These are phyloP conservation scores for Nepenthes gracilis DNA, from an alignment of 148 eudicot genomes.

Conservation along the genomic window DNA sequence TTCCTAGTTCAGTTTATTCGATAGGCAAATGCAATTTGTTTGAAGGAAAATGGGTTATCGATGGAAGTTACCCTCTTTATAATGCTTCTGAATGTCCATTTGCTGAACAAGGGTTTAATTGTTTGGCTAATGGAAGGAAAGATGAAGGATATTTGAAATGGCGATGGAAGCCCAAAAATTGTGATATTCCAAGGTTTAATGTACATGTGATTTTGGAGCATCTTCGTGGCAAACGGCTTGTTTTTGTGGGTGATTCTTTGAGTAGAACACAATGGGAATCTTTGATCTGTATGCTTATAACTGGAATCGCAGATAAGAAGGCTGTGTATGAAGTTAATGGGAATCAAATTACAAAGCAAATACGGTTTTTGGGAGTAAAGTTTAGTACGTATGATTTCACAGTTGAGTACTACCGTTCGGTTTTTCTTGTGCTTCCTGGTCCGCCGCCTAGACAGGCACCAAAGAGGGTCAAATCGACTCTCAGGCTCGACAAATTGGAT, in stretches of 20 bases:
- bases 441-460: conserved; percentile 51
- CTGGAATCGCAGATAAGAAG: conserved; percentile 61
- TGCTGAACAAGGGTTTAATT: conserved; percentile 66
- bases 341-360: conserved; percentile 55
- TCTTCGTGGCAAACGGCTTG: conserved; percentile 66
- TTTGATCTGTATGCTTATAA: conserved; percentile 85
- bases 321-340: conserved; percentile 79
- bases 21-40: conserved; percentile 48
- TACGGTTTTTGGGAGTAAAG: conserved; percentile 61
- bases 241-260: conserved; percentile 92
- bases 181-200: conserved; percentile 62
- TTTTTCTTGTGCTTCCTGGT: conserved; percentile 53
- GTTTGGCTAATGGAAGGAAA: conserved; percentile 71
- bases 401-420: conserved; percentile 76
- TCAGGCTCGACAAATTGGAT: conserved; percentile 76
- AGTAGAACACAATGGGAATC: conserved; percentile 98
- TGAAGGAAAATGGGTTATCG: conserved; percentile 81
- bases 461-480: conserved; percentile 59
- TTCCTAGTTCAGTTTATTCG: conserved; percentile 11
- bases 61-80: conserved; percentile 64
- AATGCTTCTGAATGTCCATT: conserved; percentile 85
- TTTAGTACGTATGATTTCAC: conserved; percentile 58
- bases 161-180: conserved; percentile 84
- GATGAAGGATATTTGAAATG: conserved; percentile 58
- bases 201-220: conserved; percentile 27